These are phyloP conservation scores for Saccharomyces hybrid DNA, from an alignment of 1,139 yeast species.

Conservation along the genomic window DNA sequence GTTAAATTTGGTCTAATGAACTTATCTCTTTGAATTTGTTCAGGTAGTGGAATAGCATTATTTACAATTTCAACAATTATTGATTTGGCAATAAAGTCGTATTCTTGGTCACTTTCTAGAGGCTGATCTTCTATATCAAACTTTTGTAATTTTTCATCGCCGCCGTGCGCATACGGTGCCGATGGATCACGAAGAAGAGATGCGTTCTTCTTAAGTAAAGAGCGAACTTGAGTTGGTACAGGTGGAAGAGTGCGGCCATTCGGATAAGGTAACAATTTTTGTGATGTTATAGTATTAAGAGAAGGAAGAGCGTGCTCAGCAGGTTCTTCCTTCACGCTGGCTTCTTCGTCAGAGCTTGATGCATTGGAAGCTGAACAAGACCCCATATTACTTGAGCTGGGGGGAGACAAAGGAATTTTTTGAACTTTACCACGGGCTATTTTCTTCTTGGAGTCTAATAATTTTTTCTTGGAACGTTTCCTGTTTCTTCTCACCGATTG, in stretches of 20 bases:
- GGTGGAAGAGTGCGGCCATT: neutral
- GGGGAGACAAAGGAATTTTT: slow-evolving; percentile 5
- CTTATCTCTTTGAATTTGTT: slow-evolving; percentile 18
- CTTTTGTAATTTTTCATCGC: neutral
- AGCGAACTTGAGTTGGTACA: neutral
- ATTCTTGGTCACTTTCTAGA: slow-evolving; percentile 8
- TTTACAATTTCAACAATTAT: slow-evolving; percentile 24
- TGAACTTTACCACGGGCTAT: neutral
- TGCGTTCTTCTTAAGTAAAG: neutral
- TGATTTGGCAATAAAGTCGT: slow-evolving; percentile 20
- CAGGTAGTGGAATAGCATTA: slow-evolving; percentile 19
- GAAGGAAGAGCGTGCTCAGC: neutral
- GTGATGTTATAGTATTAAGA: neutral
- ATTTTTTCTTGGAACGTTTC: slow-evolving; percentile 41
- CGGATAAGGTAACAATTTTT: neutral
- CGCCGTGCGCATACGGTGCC: neutral
- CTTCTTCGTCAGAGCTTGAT: neutral
- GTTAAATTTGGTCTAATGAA: slow-evolving; percentile 14
- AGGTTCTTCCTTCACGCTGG: neutral
- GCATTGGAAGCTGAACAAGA: neutral
- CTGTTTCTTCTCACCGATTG: slow-evolving; percentile 70
- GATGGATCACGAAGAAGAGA: neutral
- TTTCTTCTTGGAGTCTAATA: neutral
- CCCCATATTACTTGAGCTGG: slow-evolving; percentile 8
- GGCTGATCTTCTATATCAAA: neutral